Conservation (phyloP, 1,284 basidiomycete genomes). For the Sanghuangporus weigelae region DNA sequence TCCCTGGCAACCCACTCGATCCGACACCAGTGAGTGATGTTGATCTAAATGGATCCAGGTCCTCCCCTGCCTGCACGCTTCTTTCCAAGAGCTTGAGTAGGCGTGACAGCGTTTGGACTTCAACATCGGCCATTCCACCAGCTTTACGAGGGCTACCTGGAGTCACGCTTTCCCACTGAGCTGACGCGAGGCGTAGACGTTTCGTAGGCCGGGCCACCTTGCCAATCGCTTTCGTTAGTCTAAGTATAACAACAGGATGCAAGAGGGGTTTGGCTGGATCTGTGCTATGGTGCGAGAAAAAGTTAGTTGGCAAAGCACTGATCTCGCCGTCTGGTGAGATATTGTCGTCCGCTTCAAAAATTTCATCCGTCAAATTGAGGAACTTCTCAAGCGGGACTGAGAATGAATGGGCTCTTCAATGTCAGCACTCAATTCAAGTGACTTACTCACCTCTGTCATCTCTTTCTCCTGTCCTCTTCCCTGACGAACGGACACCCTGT, state of each 20-base stretch:
- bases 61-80: constrained; percentile 67
- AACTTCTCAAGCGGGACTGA: constrained; percentile 74
- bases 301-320: constrained; percentile 52
- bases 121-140: constrained; percentile 60
- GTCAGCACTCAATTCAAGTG: neutral
- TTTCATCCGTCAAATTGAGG: constrained; percentile 67
- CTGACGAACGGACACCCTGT: constrained; percentile 38
- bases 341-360: constrained; percentile 85
- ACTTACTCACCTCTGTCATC: constrained; percentile 61
- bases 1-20: neutral
- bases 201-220: constrained; percentile 62
- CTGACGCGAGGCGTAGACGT: constrained; percentile 42
- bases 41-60: constrained; percentile 61
- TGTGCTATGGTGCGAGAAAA: constrained; percentile 58
- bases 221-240: constrained; percentile 61
- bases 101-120: constrained; percentile 53
- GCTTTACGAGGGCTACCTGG: constrained; percentile 39
- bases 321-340: constrained; percentile 61
- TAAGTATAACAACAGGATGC: constrained; percentile 53
- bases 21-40: constrained; percentile 28
- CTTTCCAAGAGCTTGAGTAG: constrained; percentile 74
- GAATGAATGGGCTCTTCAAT: neutral
- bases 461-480: constrained; percentile 62
- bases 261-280: constrained; percentile 58
- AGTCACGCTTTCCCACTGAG: constrained; percentile 33